These are phyloP conservation scores for Trametes polyzona DNA, from an alignment of 1,284 basidiomycete species.

Conservation along the genomic window DNA sequence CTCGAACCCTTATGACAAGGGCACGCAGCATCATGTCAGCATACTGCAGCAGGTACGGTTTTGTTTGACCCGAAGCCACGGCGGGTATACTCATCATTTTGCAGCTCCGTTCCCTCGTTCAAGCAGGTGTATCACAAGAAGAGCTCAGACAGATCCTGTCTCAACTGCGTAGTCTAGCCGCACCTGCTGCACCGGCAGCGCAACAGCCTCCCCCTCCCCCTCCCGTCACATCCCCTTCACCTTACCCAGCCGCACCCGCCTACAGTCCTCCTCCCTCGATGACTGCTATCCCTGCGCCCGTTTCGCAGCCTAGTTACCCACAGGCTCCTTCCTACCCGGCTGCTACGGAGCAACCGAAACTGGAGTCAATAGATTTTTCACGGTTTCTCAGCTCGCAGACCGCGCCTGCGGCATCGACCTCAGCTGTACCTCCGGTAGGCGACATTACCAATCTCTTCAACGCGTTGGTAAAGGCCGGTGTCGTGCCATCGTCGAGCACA, in stretches of 20 bases:
- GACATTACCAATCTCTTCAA: slow-evolving; percentile 66
- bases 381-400: slow-evolving; percentile 26
- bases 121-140: slow-evolving; percentile 78
- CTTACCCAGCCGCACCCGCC: slow-evolving; percentile 28
- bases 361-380: slow-evolving; percentile 34
- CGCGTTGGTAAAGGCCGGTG: slow-evolving; percentile 73
- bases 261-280: slow-evolving; percentile 28
- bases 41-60: slow-evolving; percentile 73
- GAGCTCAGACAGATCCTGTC: slow-evolving; percentile 81
- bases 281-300: not conserved
- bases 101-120: slow-evolving; percentile 78
- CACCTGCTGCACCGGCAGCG: slow-evolving; percentile 45
- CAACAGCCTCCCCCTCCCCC: slow-evolving; percentile 31
- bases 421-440: slow-evolving; percentile 35
- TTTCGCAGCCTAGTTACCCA: slow-evolving; percentile 33
- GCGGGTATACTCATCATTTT: slow-evolving; percentile 12
- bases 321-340: slow-evolving; percentile 34
- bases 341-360: slow-evolving; percentile 26
- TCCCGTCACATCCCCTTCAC: slow-evolving; percentile 5
- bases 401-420: slow-evolving; percentile 31
- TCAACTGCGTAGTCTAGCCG: slow-evolving; percentile 73
- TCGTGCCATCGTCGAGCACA: slow-evolving; percentile 61
- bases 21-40: slow-evolving; percentile 65
- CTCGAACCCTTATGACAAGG: slow-evolving; percentile 66
- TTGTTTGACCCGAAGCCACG: not conserved